Percentiles rank a stretch among this genome's conserved stretches.
Conservation (phyloP, 2,329 filamentous ascomycete species). For the Huntiella bhutanensis region DNA sequence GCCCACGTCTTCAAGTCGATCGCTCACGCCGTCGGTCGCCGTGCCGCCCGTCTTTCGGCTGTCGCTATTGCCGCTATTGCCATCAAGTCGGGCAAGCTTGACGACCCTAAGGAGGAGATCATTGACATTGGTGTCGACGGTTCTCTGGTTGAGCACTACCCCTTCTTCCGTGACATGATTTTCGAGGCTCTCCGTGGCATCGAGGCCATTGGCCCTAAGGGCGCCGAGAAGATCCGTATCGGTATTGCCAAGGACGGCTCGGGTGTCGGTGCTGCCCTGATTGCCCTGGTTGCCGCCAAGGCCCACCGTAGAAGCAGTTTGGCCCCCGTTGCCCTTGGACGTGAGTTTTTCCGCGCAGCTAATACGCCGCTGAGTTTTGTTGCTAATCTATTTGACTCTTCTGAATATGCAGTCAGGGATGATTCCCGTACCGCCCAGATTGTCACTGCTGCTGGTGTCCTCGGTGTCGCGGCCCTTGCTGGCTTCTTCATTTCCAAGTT, state of each 20-base stretch:
- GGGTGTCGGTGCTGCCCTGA: slow-evolving; percentile 59
- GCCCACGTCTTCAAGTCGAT: slow-evolving; percentile 75
- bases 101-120: slow-evolving; percentile 44
- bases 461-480: slow-evolving; percentile 22
- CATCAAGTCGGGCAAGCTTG: slow-evolving; percentile 57
- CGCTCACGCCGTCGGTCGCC: slow-evolving; percentile 65
- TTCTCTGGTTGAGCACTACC: slow-evolving; percentile 87
- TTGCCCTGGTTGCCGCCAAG: slow-evolving; percentile 65
- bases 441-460: slow-evolving; percentile 18
- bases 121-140: slow-evolving; percentile 88
- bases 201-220: slow-evolving; percentile 55
- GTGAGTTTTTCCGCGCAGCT: slow-evolving; percentile 1
- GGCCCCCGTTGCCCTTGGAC: slow-evolving; percentile 7
- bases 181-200: slow-evolving; percentile 63
- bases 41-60: slow-evolving; percentile 71
- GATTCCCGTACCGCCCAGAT: slow-evolving; percentile 17
- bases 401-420: slow-evolving; percentile 16
- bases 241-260: slow-evolving; percentile 95
- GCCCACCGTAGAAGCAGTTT: slow-evolving; percentile 9
- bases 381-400: slow-evolving; percentile 1
- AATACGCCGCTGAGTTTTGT: background rate
- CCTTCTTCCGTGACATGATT: slow-evolving; percentile 75
- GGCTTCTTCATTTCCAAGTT: slow-evolving; percentile 16
- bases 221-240: slow-evolving; percentile 75
- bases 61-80: slow-evolving; percentile 75